Conservation (phyloP, 352 stramenopile species). For the Phytophthora brassicae region DNA sequence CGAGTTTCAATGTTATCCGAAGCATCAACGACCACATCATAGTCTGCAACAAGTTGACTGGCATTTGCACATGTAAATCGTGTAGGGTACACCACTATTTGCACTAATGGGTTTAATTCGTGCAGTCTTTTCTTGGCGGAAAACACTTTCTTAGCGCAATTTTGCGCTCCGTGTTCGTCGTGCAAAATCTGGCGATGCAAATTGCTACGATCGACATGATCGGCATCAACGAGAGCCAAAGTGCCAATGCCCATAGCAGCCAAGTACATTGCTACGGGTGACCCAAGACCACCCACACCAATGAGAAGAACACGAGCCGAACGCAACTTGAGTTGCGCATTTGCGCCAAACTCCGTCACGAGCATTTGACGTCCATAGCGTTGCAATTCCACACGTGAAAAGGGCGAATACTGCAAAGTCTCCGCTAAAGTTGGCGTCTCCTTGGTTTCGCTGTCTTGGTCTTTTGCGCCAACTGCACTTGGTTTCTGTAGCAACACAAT, state of each 20-base stretch:
- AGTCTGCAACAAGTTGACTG: conserved; percentile 60
- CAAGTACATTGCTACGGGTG: conserved; percentile 94
- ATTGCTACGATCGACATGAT: conserved; percentile 96
- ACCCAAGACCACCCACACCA: conserved; percentile 95
- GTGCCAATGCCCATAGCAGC: conserved; percentile 92
- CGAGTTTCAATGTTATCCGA: conserved; percentile 96
- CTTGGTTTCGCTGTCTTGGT: background rate
- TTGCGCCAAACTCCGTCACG: conserved; percentile 89
- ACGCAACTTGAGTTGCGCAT: conserved; percentile 85
- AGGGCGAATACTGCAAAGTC: conserved; percentile 36
- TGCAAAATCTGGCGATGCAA: conserved; percentile 97
- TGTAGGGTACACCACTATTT: conserved; percentile 42
- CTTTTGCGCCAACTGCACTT: background rate
- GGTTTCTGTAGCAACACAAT: conserved; percentile 7
- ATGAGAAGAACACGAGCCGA: conserved; percentile 88
- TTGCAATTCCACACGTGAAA: conserved; percentile 57
- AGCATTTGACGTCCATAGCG: conserved; percentile 96
- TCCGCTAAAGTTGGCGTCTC: conserved; percentile 3
- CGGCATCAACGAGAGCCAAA: conserved; percentile 95
- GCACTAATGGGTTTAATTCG: conserved; percentile 84
- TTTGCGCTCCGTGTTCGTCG: conserved; percentile 70
- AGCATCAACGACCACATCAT: conserved; percentile 94
- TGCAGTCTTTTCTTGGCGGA: conserved; percentile 69
- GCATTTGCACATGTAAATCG: conserved; percentile 84
- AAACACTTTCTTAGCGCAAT: conserved; percentile 84